These are phyloP conservation scores for Trypanosoma scelopori DNA, from an alignment of 208 protist species.

Conservation along the genomic window DNA sequence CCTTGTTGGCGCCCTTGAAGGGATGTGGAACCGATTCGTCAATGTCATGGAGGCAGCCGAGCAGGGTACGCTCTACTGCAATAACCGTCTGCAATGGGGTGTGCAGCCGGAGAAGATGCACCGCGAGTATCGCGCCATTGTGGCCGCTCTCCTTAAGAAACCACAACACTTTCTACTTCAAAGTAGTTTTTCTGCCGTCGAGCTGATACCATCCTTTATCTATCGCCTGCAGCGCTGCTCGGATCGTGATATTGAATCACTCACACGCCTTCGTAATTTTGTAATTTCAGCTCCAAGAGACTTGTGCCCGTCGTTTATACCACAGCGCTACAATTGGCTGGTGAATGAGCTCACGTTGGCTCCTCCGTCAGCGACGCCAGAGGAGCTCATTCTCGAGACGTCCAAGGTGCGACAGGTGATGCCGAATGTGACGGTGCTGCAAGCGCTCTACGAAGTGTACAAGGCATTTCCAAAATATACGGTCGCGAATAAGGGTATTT, in stretches of 20 bases:
- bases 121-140: slow-evolving; percentile 26
- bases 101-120: slow-evolving; percentile 23
- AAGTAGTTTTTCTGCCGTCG: slow-evolving; percentile 24
- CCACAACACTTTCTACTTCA: slow-evolving; percentile 32
- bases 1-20: slow-evolving; percentile 45
- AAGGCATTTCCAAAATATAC: slow-evolving; percentile 24
- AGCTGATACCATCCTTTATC: slow-evolving; percentile 56
- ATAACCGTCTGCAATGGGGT: slow-evolving; percentile 38
- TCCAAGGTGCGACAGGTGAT: background rate
- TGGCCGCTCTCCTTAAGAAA: slow-evolving; percentile 41
- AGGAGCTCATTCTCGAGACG: background rate
- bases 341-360: slow-evolving; percentile 32
- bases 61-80: slow-evolving; percentile 42
- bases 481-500: background rate
- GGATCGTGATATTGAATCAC: slow-evolving; percentile 34
- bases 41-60: slow-evolving; percentile 33
- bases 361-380: slow-evolving; percentile 6
- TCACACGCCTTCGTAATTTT: slow-evolving; percentile 41
- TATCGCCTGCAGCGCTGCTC: slow-evolving; percentile 68
- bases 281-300: background rate
- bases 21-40: slow-evolving; percentile 36
- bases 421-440: slow-evolving; percentile 3
- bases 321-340: slow-evolving; percentile 43
- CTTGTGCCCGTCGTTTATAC: slow-evolving; percentile 10
- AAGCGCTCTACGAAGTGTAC: slow-evolving; percentile 25